phyloP scores from a whole-genome alignment of 768 basidiomycete species.

The Mycena vulgaris region DNA sequence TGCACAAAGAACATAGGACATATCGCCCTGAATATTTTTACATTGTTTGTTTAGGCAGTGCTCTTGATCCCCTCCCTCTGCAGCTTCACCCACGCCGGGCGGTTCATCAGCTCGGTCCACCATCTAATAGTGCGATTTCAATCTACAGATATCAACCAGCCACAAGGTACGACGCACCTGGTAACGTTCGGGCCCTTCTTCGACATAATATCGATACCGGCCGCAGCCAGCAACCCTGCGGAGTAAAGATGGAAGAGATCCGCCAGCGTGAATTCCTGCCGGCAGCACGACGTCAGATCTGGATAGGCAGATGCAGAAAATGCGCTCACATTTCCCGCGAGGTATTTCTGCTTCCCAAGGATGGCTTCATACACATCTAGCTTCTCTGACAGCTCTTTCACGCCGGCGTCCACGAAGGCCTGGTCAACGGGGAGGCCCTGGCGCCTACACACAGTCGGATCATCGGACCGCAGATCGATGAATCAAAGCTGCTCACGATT shows the following conservation, averaged over 20 bases:
- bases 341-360: conserved; percentile 68
- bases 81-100: conserved; percentile 11
- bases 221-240: conserved; percentile 15
- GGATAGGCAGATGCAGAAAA: not conserved
- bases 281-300: not conserved
- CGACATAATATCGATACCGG: conserved; percentile 49
- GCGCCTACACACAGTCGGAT: conserved; percentile 25
- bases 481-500: conserved; percentile 53
- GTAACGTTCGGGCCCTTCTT: conserved; percentile 58
- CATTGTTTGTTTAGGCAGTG: too few species aligned
- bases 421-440: conserved; percentile 50
- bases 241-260: too few species aligned
- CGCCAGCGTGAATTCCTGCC: too few species aligned
- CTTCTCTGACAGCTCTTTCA: conserved; percentile 52
- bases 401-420: conserved; percentile 43
- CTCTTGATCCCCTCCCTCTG: conserved; percentile 13
- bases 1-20: too few species aligned
- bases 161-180: conserved; percentile 49
- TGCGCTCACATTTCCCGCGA: conserved; percentile 59
- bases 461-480: not conserved
- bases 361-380: conserved; percentile 72
- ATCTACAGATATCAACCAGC: not conserved
- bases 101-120: conserved; percentile 55
- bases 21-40: too few species aligned
- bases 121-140: conserved; percentile 48